A percentile compares a stretch with the other conserved stretches of the same genome.
These are phyloP conservation scores for Pseudoneurospora amorphoporcata DNA, from an alignment of 495 filamentous ascomycete species.

Conservation along the genomic window DNA sequence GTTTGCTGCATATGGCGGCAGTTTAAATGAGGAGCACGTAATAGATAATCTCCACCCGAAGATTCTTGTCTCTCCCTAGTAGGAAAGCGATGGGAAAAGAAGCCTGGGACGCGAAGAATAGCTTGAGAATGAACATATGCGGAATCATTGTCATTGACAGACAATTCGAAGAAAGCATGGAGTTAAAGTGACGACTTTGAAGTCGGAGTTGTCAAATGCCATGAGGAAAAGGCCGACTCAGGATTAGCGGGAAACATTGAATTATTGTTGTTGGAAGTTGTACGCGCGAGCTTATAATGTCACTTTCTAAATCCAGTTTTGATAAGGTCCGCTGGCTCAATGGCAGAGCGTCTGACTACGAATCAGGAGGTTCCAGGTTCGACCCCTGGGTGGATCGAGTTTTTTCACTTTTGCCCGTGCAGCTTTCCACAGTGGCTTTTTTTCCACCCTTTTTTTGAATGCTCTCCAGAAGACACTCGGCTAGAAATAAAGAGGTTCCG, in stretches of 20 bases:
- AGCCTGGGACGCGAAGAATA: too few relatives aligned
- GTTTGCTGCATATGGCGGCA: too few relatives aligned
- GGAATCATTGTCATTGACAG: too few relatives aligned
- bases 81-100: too few relatives aligned
- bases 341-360: background rate
- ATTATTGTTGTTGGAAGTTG: background rate
- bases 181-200: too few relatives aligned
- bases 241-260: background rate
- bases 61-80: too few relatives aligned
- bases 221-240: too few relatives aligned
- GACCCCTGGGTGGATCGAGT: background rate
- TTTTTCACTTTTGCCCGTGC: background rate
- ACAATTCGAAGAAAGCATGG: too few relatives aligned
- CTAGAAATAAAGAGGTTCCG: background rate
- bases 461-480: background rate
- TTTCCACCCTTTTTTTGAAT: background rate
- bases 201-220: too few relatives aligned
- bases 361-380: background rate
- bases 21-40: too few relatives aligned
- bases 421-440: background rate
- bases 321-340: background rate
- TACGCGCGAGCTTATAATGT: fast-evolving
- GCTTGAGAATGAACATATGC: too few relatives aligned
- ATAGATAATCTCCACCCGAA: too few relatives aligned
- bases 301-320: background rate